Evolutionary conservation across 2,329 filamentous ascomycete species (phyloP).

Genomic region (Aspergillus spinulosporus): DNA sequence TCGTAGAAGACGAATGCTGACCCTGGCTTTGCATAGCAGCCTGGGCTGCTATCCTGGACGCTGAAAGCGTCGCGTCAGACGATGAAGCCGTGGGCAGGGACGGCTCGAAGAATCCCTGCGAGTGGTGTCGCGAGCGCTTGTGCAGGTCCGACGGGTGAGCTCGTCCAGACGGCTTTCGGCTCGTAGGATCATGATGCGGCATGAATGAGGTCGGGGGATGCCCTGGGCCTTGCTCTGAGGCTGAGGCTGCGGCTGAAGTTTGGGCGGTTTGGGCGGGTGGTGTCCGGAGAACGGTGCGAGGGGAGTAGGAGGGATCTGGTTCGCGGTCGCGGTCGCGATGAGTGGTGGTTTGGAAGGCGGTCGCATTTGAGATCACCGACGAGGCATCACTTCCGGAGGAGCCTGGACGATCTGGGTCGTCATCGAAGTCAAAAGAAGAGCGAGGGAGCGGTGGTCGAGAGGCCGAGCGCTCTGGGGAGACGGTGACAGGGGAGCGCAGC

Average conservation of each 20-base stretch:
- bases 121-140: conserved; percentile 54
- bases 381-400: conserved; percentile 52
- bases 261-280: conserved; percentile 18
- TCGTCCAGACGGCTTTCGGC: conserved; percentile 42
- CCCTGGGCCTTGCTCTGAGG: conserved; percentile 32
- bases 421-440: conserved; percentile 28
- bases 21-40: conserved; percentile 64
- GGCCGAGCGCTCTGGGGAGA: conserved; percentile 26
- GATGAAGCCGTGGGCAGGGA: conserved; percentile 57
- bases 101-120: conserved; percentile 68
- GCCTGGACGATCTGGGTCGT: conserved; percentile 39
- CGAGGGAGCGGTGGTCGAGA: conserved; percentile 22
- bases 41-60: conserved; percentile 66
- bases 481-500: conserved; percentile 26
- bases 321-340: conserved; percentile 14
- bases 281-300: conserved; percentile 29
- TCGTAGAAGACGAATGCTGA: conserved; percentile 26
- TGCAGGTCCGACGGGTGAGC: conserved; percentile 39
- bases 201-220: conserved; percentile 40
- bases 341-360: conserved; percentile 40
- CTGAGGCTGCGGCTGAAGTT: conserved; percentile 29
- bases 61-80: conserved; percentile 51
- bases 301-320: conserved; percentile 18
- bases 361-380: conserved; percentile 45
- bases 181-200: conserved; percentile 39